These are phyloP conservation scores for Penicillium riverlandense DNA, from an alignment of 495 filamentous ascomycete species.

Conservation along the genomic window DNA sequence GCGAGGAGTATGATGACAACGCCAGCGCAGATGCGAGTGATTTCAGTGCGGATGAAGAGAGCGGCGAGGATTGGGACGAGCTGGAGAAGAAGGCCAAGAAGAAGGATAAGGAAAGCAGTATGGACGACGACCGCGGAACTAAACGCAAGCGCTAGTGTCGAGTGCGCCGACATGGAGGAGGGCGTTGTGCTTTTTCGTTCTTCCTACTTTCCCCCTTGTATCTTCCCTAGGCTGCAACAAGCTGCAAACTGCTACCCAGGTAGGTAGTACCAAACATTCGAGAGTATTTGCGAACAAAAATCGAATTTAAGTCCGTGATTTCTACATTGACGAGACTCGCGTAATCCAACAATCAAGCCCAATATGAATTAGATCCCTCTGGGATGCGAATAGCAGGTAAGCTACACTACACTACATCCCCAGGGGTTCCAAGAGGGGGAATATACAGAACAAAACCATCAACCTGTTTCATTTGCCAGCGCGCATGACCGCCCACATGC, in stretches of 20 bases:
- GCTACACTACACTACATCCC: too few relatives aligned
- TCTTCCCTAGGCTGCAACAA: background rate
- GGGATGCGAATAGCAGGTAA: too few relatives aligned
- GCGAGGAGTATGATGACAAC: slow-evolving; percentile 79
- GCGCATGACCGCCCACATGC: slow-evolving; percentile 39
- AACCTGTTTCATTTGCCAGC: slow-evolving; percentile 24
- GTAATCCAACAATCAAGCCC: too few relatives aligned
- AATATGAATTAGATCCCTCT: too few relatives aligned
- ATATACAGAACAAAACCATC: background rate
- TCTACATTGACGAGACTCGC: too few relatives aligned
- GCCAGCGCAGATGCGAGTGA: slow-evolving; percentile 70
- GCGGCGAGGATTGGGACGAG: slow-evolving; percentile 90
- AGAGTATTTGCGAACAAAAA: too few relatives aligned
- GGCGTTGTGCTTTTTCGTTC: background rate
- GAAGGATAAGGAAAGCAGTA: slow-evolving; percentile 68
- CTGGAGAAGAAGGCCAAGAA: slow-evolving; percentile 83
- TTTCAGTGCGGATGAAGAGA: slow-evolving; percentile 70
- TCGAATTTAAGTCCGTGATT: too few relatives aligned
- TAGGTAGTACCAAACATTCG: too few relatives aligned
- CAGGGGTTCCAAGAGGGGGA: background rate
- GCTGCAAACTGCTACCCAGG: too few relatives aligned
- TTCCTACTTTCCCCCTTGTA: background rate
- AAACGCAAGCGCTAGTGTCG: slow-evolving; percentile 44
- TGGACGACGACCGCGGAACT: slow-evolving; percentile 59
- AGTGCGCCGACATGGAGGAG: background rate